Percentiles rank a stretch among this genome's conserved stretches.
Conservation (phyloP, 2,329 filamentous ascomycete species). For the Cryphonectria radicalis region DNA sequence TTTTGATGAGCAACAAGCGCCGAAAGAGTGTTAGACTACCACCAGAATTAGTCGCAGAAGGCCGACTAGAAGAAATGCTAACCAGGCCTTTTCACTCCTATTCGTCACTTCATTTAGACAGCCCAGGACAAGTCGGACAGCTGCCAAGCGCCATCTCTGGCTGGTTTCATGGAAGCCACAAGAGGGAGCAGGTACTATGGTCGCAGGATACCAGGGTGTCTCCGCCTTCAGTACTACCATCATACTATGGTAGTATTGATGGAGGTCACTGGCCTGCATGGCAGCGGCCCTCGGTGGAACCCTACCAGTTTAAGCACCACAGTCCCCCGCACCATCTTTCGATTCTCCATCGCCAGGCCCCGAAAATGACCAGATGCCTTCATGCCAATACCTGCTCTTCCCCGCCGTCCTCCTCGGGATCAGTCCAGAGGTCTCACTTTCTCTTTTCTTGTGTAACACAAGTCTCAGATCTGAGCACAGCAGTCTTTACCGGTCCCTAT, state of each 20-base stretch:
- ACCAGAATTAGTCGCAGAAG: background rate
- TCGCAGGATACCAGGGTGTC: background rate
- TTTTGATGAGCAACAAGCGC: background rate
- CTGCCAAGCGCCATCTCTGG: background rate
- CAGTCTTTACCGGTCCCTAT: background rate
- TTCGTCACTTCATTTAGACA: background rate
- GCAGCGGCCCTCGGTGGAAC: slow-evolving; percentile 16
- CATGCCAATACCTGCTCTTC: background rate
- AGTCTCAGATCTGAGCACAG: slow-evolving; percentile 20
- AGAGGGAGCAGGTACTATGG: background rate
- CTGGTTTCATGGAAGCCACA: background rate
- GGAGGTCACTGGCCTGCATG: slow-evolving; percentile 14
- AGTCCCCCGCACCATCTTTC: slow-evolving; percentile 18
- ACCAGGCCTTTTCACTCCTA: background rate
- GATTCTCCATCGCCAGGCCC: slow-evolving; percentile 20
- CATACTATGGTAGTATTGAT: too few species aligned
- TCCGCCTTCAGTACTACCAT: slow-evolving; percentile 10
- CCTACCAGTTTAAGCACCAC: background rate
- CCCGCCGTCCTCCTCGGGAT: background rate
- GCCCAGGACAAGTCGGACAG: background rate
- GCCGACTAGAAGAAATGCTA: background rate
- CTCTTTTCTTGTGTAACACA: background rate
- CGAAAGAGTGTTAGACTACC: background rate
- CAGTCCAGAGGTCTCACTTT: slow-evolving; percentile 1
- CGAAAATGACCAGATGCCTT: slow-evolving; percentile 21